Evolutionary conservation across 2,329 filamentous ascomycete genomes (phyloP), one percentile per base, ranked within the genome.

Genomic region (Fusarium palustre): DNA sequence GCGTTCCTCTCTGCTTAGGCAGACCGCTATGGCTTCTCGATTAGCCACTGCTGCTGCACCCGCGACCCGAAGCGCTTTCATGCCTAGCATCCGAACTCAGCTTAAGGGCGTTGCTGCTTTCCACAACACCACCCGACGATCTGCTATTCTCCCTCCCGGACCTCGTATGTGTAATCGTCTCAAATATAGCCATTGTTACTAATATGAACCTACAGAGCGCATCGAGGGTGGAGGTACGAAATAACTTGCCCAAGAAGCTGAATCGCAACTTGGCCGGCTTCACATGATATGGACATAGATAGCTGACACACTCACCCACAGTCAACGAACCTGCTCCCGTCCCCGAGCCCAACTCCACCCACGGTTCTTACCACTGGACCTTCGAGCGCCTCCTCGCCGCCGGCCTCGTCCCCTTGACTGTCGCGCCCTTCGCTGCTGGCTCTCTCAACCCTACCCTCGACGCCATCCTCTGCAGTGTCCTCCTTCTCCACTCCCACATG

Each of bases 361-460:
- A 99, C 83, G 96, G 96, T 75, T 97, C 92, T 81, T 99, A 98
- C 86, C 96, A 99, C 88, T 99, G 96, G 96, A 92, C 92, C 64
- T 97, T 97, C 77, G 96, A 99, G 86, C 94, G 93, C 78, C 79
- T 93, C 59, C 84, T 98, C 74, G 91, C 93, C 59, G 91, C 88
- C 59, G 91, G 89, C 58, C 88, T 99, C 66, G 84, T 99, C 66
- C 97, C 96, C 52, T 85, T 99, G 71, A 93, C 91, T 68, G 86
- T 98, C 72, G 91, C 94, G 39, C 96, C 96, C 68, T 99, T 99
- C 82, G 94, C 94, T 66, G 90, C 92, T 64, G 94, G 94, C 77
- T 93, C 93, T 39, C 86, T 98, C 72, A 97, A 97, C 88, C 96
- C 96, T 53, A 85, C 91, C 69, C 87, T 91, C 76, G 96, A 99